Conservation (phyloP, 257 asterid genomes). For the Solanum acaule region DNA sequence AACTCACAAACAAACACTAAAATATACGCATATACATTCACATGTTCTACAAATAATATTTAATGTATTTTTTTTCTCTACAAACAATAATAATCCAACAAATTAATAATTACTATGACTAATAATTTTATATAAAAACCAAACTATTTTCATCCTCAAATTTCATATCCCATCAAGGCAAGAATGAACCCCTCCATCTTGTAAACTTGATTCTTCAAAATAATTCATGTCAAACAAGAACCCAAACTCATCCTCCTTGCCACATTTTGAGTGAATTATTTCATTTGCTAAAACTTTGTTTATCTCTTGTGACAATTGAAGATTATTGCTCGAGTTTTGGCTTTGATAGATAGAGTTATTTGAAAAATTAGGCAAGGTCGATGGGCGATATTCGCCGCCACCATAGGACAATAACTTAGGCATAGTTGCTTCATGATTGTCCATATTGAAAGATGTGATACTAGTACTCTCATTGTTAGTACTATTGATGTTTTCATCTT, state of each 20-base stretch:
- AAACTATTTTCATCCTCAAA: conserved; percentile 26
- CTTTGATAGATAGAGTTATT: neutral
- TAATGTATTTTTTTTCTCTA: neutral
- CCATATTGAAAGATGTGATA: conserved; percentile 6
- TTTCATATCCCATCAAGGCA: conserved; percentile 6
- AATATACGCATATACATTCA: neutral
- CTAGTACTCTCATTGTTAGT: neutral
- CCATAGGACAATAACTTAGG: neutral
- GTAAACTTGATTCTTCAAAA: conserved; percentile 15
- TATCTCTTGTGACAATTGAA: conserved; percentile 7
- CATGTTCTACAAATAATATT: neutral
- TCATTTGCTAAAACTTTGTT: neutral
- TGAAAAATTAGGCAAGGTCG: neutral
- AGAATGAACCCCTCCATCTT: conserved; percentile 3
- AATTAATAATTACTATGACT: neutral
- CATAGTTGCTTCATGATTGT: neutral
- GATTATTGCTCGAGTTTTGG: conserved; percentile 16
- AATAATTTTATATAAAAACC: conserved; percentile 27
- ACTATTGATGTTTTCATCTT: conserved; percentile 25
- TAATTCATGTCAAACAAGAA: conserved; percentile 22
- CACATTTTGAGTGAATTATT: conserved; percentile 9
- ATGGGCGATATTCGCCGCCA: conserved; percentile 3
- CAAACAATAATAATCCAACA: neutral
- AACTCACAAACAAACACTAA: neutral
- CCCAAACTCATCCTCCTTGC: conserved; percentile 21